Base-by-base conservation (phyloP, 2,329 filamentous ascomycete genomes). In the Diaporthe citrichinensis region DNA sequence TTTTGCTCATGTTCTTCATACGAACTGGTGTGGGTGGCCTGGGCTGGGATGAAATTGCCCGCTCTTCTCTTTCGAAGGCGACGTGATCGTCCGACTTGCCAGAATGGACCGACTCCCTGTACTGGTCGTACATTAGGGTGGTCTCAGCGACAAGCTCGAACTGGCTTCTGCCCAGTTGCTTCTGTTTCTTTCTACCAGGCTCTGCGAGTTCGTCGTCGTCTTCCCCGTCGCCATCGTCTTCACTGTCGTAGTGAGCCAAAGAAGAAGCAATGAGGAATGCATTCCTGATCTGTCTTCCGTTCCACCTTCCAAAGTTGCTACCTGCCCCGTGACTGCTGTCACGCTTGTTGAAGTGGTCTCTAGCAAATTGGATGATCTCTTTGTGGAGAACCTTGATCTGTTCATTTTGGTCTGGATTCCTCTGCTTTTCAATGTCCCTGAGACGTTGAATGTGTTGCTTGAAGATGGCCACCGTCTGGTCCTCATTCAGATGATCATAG, bases 201-300 rank as follows among this genome's bases (percentile, higher is more conserved):
- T 68, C 59, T 4, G 23, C 59, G 25, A 73, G 20, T 0, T 73
- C 59, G 20, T 73, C 72, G 3, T 28, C 14, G 8, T 44, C 39
- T 1, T 23, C 61, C 5, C 46, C n/a, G 0, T 17, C 12, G 0
- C 23, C 59, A 1, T 58, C 39, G 5, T 44, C 23, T 2, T 67
- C 65, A 23, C n/a, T 39, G 9, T 74, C 71, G 9, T 62, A 71
- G 41, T 71, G 46, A 4, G 72, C 67, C 7, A 76, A 51, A 1
- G 75, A 68, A 4, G 72, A 49, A 25, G 81, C 80, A 71, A 83
- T 82, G 75, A 82, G 80, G 78, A 83, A 83, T 1, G 81, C 81
- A 53, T 83, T 83, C 17, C 81, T 79, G 71, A 83, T 84, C 80
- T 84, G 83, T 41, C 81, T 78, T 25, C 81, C 79, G 71, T 82